phyloP scores from a whole-genome alignment of 495 filamentous ascomycete species.

The Aspergillus conjunctus region DNA sequence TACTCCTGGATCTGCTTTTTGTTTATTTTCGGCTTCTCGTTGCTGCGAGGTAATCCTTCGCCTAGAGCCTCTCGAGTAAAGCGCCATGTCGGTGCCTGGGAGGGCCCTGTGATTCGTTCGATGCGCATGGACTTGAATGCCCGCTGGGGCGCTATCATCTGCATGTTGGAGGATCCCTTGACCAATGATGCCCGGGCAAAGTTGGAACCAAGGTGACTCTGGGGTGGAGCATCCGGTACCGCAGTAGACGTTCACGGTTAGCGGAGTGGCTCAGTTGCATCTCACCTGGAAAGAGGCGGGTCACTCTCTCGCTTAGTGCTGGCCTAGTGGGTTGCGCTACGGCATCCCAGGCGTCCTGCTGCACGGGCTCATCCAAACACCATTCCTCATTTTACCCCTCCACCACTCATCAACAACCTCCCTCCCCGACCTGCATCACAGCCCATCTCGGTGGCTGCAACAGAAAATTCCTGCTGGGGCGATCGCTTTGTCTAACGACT shows the following conservation, averaged over 20 bases:
- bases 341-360: constrained; percentile 5
- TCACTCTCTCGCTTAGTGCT: too few species aligned
- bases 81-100: constrained; percentile 28
- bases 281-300: constrained; percentile 4
- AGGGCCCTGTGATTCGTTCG: constrained; percentile 24
- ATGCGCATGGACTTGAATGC: constrained; percentile 22
- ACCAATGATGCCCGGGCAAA: constrained; percentile 23
- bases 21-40: constrained; percentile 14
- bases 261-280: constrained; percentile 6
- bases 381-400: constrained; percentile 14
- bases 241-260: neutral
- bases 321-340: neutral
- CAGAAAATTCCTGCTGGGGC: constrained; percentile 9
- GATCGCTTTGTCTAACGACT: neutral
- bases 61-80: constrained; percentile 27
- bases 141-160: constrained; percentile 32
- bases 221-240: constrained; percentile 12
- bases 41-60: constrained; percentile 18
- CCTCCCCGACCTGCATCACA: constrained; percentile 11
- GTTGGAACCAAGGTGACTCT: neutral
- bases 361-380: constrained; percentile 13
- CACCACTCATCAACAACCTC: constrained; percentile 13
- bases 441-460: constrained; percentile 18
- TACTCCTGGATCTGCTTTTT: constrained; percentile 9
- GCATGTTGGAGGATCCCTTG: constrained; percentile 22